Conservation (phyloP, 202 grass and related monocot genomes). For the Zizania palustris region DNA sequence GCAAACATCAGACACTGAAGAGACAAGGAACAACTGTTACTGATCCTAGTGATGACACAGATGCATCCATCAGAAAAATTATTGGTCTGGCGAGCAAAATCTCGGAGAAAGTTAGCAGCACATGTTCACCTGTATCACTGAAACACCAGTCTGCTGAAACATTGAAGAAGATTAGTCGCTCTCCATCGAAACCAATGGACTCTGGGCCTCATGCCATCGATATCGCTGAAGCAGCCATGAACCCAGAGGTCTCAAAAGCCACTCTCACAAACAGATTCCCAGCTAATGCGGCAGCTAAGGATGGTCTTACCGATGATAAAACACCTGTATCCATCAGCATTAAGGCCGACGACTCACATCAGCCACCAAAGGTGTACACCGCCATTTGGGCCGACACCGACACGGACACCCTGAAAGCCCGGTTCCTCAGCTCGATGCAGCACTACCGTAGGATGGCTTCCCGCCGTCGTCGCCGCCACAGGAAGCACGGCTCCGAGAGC, state of each 20-base stretch:
- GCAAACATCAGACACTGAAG: conserved; percentile 18
- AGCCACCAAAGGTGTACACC: conserved; percentile 45
- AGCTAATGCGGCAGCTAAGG: neutral
- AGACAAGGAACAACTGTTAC: conserved; percentile 5
- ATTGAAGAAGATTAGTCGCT: neutral
- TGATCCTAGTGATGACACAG: neutral
- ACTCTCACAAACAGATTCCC: neutral
- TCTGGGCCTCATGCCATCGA: neutral
- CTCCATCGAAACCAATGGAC: neutral
- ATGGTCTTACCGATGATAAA: neutral
- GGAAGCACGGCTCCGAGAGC: conserved; percentile 14
- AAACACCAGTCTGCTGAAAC: conserved; percentile 21
- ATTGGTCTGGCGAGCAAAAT: conserved; percentile 14
- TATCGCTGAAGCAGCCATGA: conserved; percentile 13
- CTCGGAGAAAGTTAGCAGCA: neutral
- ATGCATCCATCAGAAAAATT: conserved; percentile 10
- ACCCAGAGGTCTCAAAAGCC: neutral
- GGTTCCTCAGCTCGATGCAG: conserved; percentile 43
- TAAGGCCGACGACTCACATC: conserved; percentile 17
- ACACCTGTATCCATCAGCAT: neutral
- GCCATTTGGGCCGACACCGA: conserved; percentile 51
- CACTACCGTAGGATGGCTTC: conserved; percentile 40
- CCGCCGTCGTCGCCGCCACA: conserved; percentile 31
- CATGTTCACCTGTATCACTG: neutral
- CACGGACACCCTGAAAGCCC: conserved; percentile 42